These are phyloP conservation scores for Leucosporidium creatinivorum DNA, from an alignment of 768 basidiomycete genomes.

Conservation along the genomic window DNA sequence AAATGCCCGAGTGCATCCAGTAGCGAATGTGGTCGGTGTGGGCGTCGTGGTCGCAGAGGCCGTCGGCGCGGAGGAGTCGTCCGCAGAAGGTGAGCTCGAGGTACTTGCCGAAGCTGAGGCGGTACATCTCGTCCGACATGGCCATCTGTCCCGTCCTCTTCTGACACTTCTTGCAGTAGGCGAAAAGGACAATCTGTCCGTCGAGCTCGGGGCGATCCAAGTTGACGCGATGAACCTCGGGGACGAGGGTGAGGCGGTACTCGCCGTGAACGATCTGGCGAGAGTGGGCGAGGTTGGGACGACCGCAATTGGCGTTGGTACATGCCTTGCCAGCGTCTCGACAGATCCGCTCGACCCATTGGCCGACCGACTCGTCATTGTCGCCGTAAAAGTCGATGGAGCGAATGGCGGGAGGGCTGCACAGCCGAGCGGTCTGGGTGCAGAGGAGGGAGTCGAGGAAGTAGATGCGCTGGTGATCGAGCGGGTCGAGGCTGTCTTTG, in stretches of 20 bases:
- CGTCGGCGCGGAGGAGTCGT: conserved; percentile 72
- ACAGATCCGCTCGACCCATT: conserved; percentile 78
- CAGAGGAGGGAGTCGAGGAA: conserved; percentile 75
- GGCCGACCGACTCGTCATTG: conserved; percentile 64
- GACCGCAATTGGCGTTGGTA: conserved; percentile 72
- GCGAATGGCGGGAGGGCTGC: conserved; percentile 53
- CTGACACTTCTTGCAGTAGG: conserved; percentile 60
- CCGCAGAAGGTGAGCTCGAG: conserved; percentile 93
- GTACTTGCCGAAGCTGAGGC: conserved; percentile 92
- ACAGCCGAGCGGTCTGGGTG: conserved; percentile 52
- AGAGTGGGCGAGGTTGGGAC: conserved; percentile 73
- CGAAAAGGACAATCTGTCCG: conserved; percentile 84
- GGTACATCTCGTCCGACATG: conserved; percentile 77
- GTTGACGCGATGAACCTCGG: conserved; percentile 53
- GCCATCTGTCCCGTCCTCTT: conserved; percentile 48
- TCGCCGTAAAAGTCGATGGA: conserved; percentile 85
- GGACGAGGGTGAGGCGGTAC: conserved; percentile 69
- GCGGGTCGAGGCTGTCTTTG: conserved; percentile 64
- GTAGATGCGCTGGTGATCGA: conserved; percentile 84
- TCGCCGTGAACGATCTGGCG: conserved; percentile 87
- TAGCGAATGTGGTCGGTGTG: conserved; percentile 88
- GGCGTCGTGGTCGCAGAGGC: conserved; percentile 87
- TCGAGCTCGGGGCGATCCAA: conserved; percentile 43
- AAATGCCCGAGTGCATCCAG: conserved; percentile 55
- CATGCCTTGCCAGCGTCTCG: conserved; percentile 65